Base-by-base conservation (phyloP, 805 yeast genomes). In the Candida lessepsii region DNA sequence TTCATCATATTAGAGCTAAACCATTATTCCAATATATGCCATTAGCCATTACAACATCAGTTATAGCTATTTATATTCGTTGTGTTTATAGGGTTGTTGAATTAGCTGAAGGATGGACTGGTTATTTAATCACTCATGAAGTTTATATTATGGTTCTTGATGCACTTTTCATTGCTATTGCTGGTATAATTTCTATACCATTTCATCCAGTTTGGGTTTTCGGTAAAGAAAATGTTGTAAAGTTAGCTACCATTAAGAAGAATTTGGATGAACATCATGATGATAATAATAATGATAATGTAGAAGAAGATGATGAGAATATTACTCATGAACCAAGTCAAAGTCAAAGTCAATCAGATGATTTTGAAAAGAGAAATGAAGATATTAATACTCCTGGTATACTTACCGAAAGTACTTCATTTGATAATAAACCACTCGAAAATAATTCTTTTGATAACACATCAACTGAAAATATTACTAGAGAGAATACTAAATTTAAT, bases 61-160 rank as follows among this genome's bases (percentile, higher is more conserved):
- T 66, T 2, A 4, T 60, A 10, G 52, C 51, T 17, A 56, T 67
- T 37, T 67, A 64, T 47, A 61, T 64, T 38, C 52, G 65, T 38
- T 62, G 67, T 44, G 48, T 65, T 15, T 68, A 67, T 46, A 56
- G 73, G 51, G 70, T 67, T 29, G 67, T 65, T 8, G 72, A 68
- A 43, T 56, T 68, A 43, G 53, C 64, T 11, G 56, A 65, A 42
- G 72, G 73, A 6, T 67, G 61, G 50, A 18, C 31, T 3, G 73
- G 73, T 4, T 64, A 59, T 44, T 55, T 67, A 39, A 56, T 64
- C 25, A 45, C 51, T 1, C 66, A 63, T 45, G 73, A 68, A 45
- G 62, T 56, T 4, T 67, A 45, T 46, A 35, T 68, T 25, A 60
- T 66, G 67, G 57, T 56, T 2, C 58, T 68, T 30, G 73, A 68